phyloP scores from a whole-genome alignment of 1,284 basidiomycete species.

The Rhodotorula mucilaginosa region DNA sequence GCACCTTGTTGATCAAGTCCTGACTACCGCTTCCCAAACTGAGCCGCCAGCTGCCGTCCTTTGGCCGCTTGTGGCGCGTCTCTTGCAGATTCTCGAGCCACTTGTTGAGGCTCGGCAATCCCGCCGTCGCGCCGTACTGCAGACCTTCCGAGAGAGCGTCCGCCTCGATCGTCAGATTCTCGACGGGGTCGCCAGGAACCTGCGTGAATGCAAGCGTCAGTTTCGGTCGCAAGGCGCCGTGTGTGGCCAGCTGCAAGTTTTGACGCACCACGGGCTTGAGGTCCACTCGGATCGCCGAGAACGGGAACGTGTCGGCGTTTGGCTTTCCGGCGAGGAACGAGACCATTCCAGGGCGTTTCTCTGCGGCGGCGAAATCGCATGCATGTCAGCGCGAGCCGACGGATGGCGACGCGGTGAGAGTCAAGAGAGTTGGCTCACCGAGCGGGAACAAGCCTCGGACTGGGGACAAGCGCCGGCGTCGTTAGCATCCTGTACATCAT shows the following conservation, averaged over 20 bases:
- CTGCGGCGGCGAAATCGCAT: slow-evolving; percentile 44
- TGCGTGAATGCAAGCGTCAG: not conserved
- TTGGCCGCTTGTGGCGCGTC: slow-evolving; percentile 43
- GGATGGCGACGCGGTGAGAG: not conserved
- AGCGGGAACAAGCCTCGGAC: slow-evolving; percentile 68
- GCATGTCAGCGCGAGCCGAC: not conserved
- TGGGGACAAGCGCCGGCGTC: slow-evolving; percentile 30
- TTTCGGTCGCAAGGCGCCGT: not conserved
- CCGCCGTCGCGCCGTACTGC: slow-evolving; percentile 65
- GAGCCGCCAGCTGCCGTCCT: slow-evolving; percentile 67
- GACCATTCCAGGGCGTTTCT: slow-evolving; percentile 72
- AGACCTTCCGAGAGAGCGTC: slow-evolving; percentile 47
- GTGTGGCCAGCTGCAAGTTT: not conserved
- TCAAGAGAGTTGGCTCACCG: not conserved
- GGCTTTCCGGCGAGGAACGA: slow-evolving; percentile 65
- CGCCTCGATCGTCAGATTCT: slow-evolving; percentile 46
- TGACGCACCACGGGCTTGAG: slow-evolving; percentile 33
- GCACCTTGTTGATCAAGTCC: slow-evolving; percentile 80
- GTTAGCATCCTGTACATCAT: not conserved
- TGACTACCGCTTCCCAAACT: slow-evolving; percentile 77
- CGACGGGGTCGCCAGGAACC: slow-evolving; percentile 23
- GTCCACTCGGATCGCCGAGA: slow-evolving; percentile 54
- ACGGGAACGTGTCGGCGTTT: slow-evolving; percentile 84
- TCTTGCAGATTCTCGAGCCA: slow-evolving; percentile 45
- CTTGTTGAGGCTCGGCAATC: slow-evolving; percentile 61